Evolutionary conservation across 148 eudicot species (phyloP).

Genomic region (Camellia lanceoleosa): DNA sequence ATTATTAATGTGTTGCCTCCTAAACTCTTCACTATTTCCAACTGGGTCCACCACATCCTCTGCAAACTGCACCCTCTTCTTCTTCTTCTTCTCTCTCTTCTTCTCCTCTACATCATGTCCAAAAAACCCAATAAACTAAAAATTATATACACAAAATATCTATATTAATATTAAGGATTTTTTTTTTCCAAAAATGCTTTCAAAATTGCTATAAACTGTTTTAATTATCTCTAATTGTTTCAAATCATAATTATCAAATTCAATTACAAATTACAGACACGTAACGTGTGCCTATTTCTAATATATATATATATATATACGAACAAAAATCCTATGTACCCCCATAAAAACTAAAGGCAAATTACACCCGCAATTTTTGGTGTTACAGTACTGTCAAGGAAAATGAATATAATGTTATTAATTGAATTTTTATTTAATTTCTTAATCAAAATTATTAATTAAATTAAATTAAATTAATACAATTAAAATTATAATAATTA

Average conservation of each 20-base stretch:
- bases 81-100: slow-evolving; percentile 40
- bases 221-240: too few relatives aligned
- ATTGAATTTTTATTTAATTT: too few relatives aligned
- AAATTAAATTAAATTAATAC: too few relatives aligned
- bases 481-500: too few relatives aligned
- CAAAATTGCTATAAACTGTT: too few relatives aligned
- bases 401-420: too few relatives aligned
- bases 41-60: slow-evolving; percentile 80
- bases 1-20: slow-evolving; percentile 33
- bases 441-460: too few relatives aligned
- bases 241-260: too few relatives aligned
- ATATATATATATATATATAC: background rate
- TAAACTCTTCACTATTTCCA: slow-evolving; percentile 61
- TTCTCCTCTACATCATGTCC: slow-evolving; percentile 4
- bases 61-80: slow-evolving; percentile 83
- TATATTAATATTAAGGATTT: background rate
- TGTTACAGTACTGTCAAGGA: too few relatives aligned
- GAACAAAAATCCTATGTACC: background rate
- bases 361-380: background rate
- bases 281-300: too few relatives aligned
- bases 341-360: background rate
- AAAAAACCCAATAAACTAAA: background rate
- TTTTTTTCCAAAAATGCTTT: too few relatives aligned
- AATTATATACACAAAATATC: background rate
- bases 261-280: too few relatives aligned